Evolutionary conservation across 352 stramenopile species (phyloP).

Genomic region (Phytophthora hybrid): DNA sequence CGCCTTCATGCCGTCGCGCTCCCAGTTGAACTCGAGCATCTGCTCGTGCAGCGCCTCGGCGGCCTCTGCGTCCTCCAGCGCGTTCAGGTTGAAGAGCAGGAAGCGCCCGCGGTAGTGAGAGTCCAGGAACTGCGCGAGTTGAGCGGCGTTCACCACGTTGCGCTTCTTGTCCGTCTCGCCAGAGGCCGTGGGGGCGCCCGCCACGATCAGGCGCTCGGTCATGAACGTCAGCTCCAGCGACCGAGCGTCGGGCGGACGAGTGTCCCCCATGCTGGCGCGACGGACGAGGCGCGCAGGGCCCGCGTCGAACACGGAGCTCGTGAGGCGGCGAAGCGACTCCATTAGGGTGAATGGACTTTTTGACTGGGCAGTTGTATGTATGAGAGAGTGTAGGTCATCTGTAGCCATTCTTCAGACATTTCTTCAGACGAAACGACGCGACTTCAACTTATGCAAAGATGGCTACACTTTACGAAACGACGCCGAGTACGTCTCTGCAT

Average conservation of each 20-base stretch:
- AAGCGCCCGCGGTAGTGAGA: slow-evolving; percentile 64
- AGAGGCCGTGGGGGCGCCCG: slow-evolving; percentile 55
- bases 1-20: slow-evolving; percentile 83
- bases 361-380: slow-evolving; percentile 16
- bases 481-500: slow-evolving; percentile 55
- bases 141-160: slow-evolving; percentile 76
- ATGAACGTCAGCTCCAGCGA: slow-evolving; percentile 82
- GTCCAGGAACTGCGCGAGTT: slow-evolving; percentile 73
- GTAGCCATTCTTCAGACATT: neutral
- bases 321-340: slow-evolving; percentile 80
- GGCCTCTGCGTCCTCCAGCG: slow-evolving; percentile 43
- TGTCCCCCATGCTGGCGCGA: slow-evolving; percentile 45
- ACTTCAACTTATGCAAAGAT: neutral
- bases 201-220: slow-evolving; percentile 69
- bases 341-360: slow-evolving; percentile 35
- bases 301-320: slow-evolving; percentile 64
- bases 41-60: slow-evolving; percentile 76
- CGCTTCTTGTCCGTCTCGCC: slow-evolving; percentile 73
- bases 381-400: neutral
- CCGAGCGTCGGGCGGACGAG: slow-evolving; percentile 35
- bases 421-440: neutral
- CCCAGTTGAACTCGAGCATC: slow-evolving; percentile 87
- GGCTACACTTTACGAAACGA: too few relatives aligned
- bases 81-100: slow-evolving; percentile 86
- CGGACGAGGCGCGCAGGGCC: slow-evolving; percentile 45